Base-by-base conservation (phyloP, 352 stramenopile species). In the Globisporangium camurandrum region DNA sequence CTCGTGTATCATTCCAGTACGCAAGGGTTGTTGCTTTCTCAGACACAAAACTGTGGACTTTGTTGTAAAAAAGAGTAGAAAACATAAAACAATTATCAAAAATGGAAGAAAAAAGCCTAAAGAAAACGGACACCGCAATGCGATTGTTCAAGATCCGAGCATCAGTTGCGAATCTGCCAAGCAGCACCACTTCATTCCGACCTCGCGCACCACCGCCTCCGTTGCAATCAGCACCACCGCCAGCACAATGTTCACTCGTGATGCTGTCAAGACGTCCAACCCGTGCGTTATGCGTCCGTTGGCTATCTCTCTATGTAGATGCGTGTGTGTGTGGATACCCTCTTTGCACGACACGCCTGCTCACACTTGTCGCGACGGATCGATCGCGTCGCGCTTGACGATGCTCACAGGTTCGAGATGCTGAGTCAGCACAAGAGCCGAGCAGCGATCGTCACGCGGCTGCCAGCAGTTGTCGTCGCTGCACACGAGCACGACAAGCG, bases 241-340 rank as follows among this genome's bases (percentile, higher is more conserved):
- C 2, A 7, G 17, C n/a, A 45, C 7, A 12, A 72, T 74, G 65
- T 53, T 69, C 20, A 44, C 58, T 26, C 56, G 59, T n/a, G 65
- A 61, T 10, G 54, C 65, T 2, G 54, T 74, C 54, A 71, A 67
- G 43, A 71, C 65, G n/a, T 56, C 58, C 19, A 71, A 74, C 41
- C 46, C 60, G 64, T 73, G 49, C 55, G 64, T 59, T 34, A n/a
- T 16, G 12, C 20, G 17, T 44, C 2, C 23, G 20, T 28, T 17
- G 44, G 16, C 19, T 49, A 37, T 1, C n/a, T n/a, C n/a, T n/a
- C n/a, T n/a, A n/a, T n/a, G n/a, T n/a, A n/a, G n/a, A n/a, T n/a
- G n/a, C n/a, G 5, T 16, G 16, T 16, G 20, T n/a, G 46, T 3
- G 9, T 23, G 12, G 14, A 23, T 27, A 5, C 9, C 16, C 6